Percentiles rank a stretch among this genome's conserved stretches.
Evolutionary conservation across 257 asterid species (phyloP).

Genomic region (Primulina huaijiensis): DNA sequence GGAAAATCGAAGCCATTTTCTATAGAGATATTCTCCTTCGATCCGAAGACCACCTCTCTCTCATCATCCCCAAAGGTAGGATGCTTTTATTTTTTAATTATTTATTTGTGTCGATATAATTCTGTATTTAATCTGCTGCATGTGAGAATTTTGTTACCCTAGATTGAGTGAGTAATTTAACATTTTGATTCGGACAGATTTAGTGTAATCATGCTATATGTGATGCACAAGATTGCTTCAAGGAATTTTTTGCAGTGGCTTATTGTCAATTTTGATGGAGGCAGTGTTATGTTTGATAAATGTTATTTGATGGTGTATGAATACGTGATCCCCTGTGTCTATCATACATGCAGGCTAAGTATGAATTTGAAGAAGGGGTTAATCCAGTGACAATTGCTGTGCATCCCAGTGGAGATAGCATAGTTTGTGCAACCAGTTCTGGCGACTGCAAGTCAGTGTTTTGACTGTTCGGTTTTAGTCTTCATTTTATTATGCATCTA

Average conservation of each 20-base stretch:
- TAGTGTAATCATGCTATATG: neutral
- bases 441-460: constrained; percentile 88
- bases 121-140: neutral
- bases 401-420: constrained; percentile 79
- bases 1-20: constrained; percentile 69
- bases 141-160: neutral
- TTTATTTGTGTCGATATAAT: neutral
- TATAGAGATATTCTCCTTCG: constrained; percentile 78
- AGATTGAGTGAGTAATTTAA: neutral
- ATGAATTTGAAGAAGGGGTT: constrained; percentile 66
- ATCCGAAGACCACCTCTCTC: constrained; percentile 51
- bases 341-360: constrained; percentile 45
- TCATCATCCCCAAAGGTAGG: constrained; percentile 79
- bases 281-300: neutral
- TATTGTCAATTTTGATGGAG: neutral
- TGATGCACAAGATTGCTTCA: neutral
- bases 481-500: constrained; percentile 8
- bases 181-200: neutral
- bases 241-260: constrained; percentile 6
- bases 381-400: constrained; percentile 64
- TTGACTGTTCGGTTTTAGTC: neutral
- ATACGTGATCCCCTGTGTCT: constrained; percentile 14
- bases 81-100: neutral
- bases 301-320: neutral
- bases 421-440: constrained; percentile 79